Percentiles rank a stretch among this genome's conserved stretches.
Conservation (phyloP, 768 basidiomycete genomes). For the Amanita subjunquillea region DNA sequence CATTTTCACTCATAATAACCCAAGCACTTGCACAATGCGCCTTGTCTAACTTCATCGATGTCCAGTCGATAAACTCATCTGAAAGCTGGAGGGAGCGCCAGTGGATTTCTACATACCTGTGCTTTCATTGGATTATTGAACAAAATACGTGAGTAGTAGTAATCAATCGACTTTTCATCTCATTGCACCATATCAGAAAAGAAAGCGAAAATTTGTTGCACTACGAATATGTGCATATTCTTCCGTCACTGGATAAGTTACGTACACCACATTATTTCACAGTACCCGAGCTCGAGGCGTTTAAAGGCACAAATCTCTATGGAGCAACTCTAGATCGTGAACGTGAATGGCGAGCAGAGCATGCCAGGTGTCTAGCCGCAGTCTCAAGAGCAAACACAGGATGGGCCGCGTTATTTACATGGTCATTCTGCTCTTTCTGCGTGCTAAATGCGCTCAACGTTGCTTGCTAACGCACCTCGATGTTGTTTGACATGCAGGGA, state of each 20-base stretch:
- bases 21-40: slow-evolving; percentile 33
- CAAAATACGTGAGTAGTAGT: slow-evolving; percentile 21
- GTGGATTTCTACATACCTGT: slow-evolving; percentile 57
- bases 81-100: slow-evolving; percentile 53
- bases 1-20: slow-evolving; percentile 57
- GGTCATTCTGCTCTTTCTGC: slow-evolving; percentile 33
- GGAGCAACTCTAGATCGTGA: slow-evolving; percentile 66
- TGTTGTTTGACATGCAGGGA: slow-evolving; percentile 37
- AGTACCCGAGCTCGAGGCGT: slow-evolving; percentile 44
- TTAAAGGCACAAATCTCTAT: slow-evolving; percentile 74
- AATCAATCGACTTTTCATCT: not conserved
- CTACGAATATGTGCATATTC: slow-evolving; percentile 51
- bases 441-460: not conserved
- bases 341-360: slow-evolving; percentile 53
- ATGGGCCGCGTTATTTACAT: slow-evolving; percentile 50
- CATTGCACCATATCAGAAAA: slow-evolving; percentile 5
- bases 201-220: slow-evolving; percentile 25
- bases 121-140: slow-evolving; percentile 48
- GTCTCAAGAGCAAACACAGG: slow-evolving; percentile 22
- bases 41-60: slow-evolving; percentile 28
- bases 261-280: slow-evolving; percentile 72
- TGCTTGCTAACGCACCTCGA: not conserved
- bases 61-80: slow-evolving; percentile 12
- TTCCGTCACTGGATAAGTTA: slow-evolving; percentile 50
- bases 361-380: slow-evolving; percentile 38